Percentiles rank a stretch among this genome's conserved stretches.
Conservation (phyloP, 352 stramenopile genomes). For the Phytophthora fragariaefolia region DNA sequence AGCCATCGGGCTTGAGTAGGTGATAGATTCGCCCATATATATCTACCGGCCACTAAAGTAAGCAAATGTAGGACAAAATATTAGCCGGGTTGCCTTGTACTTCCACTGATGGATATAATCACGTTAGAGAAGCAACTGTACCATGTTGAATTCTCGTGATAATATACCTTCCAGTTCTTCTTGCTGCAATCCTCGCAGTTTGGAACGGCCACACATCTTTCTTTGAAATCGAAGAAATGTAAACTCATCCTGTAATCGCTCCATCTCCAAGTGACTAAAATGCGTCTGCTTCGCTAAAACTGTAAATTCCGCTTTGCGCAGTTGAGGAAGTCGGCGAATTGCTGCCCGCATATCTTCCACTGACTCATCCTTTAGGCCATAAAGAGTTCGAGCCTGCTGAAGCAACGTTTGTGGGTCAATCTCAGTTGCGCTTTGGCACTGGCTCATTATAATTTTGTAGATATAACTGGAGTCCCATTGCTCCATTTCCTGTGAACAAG, state of each 20-base stretch:
- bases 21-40: constrained; percentile 52
- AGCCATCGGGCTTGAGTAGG: constrained; percentile 59
- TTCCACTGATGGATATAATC: no score
- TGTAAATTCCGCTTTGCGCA: constrained; percentile 61
- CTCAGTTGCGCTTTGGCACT: constrained; percentile 41
- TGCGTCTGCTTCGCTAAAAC: constrained; percentile 56
- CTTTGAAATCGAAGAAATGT: constrained; percentile 63
- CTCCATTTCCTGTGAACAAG: constrained; percentile 43
- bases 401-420: constrained; percentile 43
- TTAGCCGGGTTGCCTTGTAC: no score
- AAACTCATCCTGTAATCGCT: constrained; percentile 69
- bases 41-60: constrained; percentile 51
- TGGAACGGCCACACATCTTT: constrained; percentile 49
- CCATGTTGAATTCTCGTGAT: constrained; percentile 51
- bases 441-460: constrained; percentile 68
- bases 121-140: no score
- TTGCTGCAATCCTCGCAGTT: constrained; percentile 54
- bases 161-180: constrained; percentile 67
- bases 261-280: constrained; percentile 62
- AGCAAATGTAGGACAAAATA: neutral
- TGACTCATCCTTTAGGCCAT: constrained; percentile 63
- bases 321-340: constrained; percentile 49
- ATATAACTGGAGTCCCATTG: constrained; percentile 74
- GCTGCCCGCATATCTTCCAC: constrained; percentile 66
- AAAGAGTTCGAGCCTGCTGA: constrained; percentile 47